Evolutionary conservation across 768 basidiomycete genomes (phyloP).

Genomic region (Russula emetica): DNA sequence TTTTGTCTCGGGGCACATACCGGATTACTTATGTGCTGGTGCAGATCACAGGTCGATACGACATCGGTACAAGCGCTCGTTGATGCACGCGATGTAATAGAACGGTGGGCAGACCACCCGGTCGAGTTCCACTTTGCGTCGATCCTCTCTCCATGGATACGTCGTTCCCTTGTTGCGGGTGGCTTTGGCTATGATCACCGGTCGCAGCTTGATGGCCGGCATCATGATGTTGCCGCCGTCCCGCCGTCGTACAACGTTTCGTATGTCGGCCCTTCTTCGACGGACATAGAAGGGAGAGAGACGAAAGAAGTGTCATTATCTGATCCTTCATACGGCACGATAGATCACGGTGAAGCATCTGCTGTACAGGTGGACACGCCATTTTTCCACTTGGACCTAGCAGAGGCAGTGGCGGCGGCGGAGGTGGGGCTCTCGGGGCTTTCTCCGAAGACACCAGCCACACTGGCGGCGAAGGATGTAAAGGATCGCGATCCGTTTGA

Average conservation of each 20-base stretch:
- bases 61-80: constrained; percentile 89
- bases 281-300: constrained; percentile 25
- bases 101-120: constrained; percentile 74
- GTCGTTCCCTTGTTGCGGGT: constrained; percentile 81
- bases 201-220: constrained; percentile 33
- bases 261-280: constrained; percentile 35
- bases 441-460: neutral
- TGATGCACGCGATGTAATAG: constrained; percentile 83
- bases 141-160: constrained; percentile 90
- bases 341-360: constrained; percentile 20
- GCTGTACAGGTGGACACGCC: constrained; percentile 58
- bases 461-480: neutral
- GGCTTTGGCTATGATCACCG: constrained; percentile 78
- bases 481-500: neutral
- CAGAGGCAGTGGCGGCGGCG: constrained; percentile 33
- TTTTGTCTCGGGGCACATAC: neutral
- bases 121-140: constrained; percentile 95
- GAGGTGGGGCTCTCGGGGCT: constrained; percentile 26
- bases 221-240: constrained; percentile 70
- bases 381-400: constrained; percentile 77
- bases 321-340: constrained; percentile 19
- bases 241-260: constrained; percentile 58
- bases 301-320: neutral
- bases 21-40: constrained; percentile 8
- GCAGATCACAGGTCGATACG: constrained; percentile 82